Conservation (phyloP, 768 basidiomycete genomes). For the Psilocybe subaeruginosa region DNA sequence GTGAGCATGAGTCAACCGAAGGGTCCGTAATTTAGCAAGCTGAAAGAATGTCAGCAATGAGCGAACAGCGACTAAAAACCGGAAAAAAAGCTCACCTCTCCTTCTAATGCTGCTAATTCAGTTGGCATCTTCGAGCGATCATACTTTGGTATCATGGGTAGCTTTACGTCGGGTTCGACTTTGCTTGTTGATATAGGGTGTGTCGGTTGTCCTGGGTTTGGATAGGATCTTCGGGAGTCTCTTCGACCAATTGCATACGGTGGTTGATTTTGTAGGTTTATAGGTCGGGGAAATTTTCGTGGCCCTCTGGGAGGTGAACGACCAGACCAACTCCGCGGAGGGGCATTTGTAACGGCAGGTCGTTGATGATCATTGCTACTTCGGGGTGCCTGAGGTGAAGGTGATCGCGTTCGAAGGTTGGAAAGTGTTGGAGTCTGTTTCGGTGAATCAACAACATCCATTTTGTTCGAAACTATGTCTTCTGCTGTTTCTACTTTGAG, state of each 20-base stretch:
- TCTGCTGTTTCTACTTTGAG: constrained; percentile 18
- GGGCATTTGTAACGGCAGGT: constrained; percentile 7
- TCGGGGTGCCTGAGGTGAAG: constrained; percentile 15
- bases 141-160: constrained; percentile 14
- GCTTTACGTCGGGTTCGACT: not conserved
- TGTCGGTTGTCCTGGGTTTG: not conserved
- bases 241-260: constrained; percentile 17
- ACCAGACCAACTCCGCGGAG: constrained; percentile 23
- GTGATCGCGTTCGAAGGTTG: constrained; percentile 5
- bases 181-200: not conserved
- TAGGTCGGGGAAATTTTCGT: constrained; percentile 27
- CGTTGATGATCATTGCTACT: constrained; percentile 9
- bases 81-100: constrained; percentile 19
- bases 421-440: not conserved
- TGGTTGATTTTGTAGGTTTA: constrained; percentile 15
- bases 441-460: constrained; percentile 6
- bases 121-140: not conserved
- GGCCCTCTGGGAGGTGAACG: constrained; percentile 47
- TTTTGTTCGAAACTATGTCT: constrained; percentile 3
- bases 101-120: constrained; percentile 19
- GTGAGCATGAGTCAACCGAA: constrained; percentile 39
- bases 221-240: constrained; percentile 22
- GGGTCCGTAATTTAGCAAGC: constrained; percentile 38
- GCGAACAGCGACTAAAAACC: not conserved
- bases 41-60: constrained; percentile 6